A percentile compares a stretch with the other conserved stretches of the same genome.
Conservation (phyloP, 164 flowering plant genomes). For the Santalum album region DNA sequence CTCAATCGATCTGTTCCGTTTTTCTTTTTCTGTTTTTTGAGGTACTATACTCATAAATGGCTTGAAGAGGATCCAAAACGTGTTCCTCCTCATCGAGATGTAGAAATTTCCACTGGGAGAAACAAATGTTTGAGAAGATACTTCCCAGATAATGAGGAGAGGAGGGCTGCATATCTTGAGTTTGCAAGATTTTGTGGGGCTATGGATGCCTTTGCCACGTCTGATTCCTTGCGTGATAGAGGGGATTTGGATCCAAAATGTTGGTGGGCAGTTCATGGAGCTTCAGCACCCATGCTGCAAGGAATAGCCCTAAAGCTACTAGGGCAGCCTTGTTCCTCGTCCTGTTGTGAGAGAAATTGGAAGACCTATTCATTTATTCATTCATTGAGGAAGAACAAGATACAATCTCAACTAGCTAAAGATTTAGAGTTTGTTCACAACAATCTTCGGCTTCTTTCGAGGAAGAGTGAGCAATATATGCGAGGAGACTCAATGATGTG, state of each 20-base stretch:
- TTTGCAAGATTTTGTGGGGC: no score
- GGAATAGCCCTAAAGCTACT: slow-evolving; percentile 4
- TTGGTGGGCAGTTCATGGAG: slow-evolving; percentile 7
- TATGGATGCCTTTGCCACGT: no score
- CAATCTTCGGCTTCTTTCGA: slow-evolving; percentile 4
- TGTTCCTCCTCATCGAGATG: no score
- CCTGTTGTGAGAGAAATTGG: neutral
- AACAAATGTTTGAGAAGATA: no score
- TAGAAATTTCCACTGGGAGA: no score
- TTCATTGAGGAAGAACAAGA: neutral
- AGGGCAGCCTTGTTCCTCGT: slow-evolving; percentile 11
- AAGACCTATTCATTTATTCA: no score
- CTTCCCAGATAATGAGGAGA: no score
- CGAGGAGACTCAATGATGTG: neutral
- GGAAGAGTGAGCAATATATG: neutral
- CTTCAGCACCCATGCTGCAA: slow-evolving; percentile 5
- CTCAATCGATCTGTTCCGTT: no score
- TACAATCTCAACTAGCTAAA: neutral
- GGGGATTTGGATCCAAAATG: neutral
- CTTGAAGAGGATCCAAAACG: no score
- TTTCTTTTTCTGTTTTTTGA: no score
- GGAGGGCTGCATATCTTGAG: no score
- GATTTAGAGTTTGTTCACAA: slow-evolving; percentile 5
- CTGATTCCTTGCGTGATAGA: neutral
- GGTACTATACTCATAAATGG: no score